Evolutionary conservation across 495 filamentous ascomycete species (phyloP), one percentile per base, ranked within the genome.

Genomic region (Glutinoglossum americanum): DNA sequence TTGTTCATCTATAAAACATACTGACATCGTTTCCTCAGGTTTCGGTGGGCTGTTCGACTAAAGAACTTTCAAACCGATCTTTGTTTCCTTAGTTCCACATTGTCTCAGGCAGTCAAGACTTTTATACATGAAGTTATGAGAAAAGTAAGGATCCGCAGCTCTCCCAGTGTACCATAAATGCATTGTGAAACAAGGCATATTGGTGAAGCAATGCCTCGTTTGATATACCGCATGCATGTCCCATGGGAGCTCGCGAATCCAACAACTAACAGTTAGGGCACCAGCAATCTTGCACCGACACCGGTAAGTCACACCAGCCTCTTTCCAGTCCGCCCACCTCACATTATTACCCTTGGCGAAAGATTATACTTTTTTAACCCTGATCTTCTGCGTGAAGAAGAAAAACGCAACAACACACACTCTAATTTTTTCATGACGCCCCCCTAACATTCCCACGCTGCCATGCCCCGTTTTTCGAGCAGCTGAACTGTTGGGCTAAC

Each of bases 21-120:
- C 54, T 60, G 32, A 59, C 54, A 33, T 35, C 39, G 25, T 1
- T 0, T 59, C 17, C 1, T n/a, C 44, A 60, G 59, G 59, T 15
- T 83, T 83, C 73, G 80, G 80, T 66, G 84, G 80, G 74, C 74
- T 88, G 62, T 87, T 88, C 76, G 70, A 64, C 74, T 79, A 66
- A 64, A 54, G 19, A 3, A 15, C 54, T 55, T 25, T 33, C 6
- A 7, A 55, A 25, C 13, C 21, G 53, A 33, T 39, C 19, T 26
- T 56, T 56, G 19, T 41, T 32, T 39, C 26, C 54, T 39, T 30
- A 53, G 19, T 19, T 30, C 25, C 19, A 53, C 13, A 17, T 32
- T 17, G 19, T 5, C 49, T 28, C 49, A 1, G n/a, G 4, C 26
- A n/a, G 15, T 53, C 28, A 25, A 53, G 15, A 15, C 23, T 30